Evolutionary conservation across 306 rosid species (phyloP).

Genomic region (Dryas drummondii): DNA sequence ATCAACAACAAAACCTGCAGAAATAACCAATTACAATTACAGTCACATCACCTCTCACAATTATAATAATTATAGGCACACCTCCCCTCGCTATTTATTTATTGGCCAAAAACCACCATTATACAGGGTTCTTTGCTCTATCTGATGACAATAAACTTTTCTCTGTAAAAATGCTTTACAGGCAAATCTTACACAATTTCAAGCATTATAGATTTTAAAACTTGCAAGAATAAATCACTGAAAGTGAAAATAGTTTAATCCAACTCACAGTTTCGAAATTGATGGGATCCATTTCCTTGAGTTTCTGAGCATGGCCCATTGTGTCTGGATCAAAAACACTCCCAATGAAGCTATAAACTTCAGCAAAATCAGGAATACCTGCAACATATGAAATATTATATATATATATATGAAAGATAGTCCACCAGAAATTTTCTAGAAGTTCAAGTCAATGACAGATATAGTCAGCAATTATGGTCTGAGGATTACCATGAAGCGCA

Average conservation of each 20-base stretch:
- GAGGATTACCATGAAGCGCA: conserved; percentile 54
- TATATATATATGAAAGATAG: conserved; percentile 1
- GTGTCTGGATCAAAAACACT: conserved; percentile 87
- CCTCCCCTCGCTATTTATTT: not conserved
- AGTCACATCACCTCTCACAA: not conserved
- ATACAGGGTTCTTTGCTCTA: not conserved
- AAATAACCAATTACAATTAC: conserved; percentile 24
- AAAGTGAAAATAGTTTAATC: conserved; percentile 22
- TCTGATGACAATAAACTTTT: not conserved
- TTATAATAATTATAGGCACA: not conserved
- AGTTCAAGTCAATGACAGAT: conserved; percentile 4
- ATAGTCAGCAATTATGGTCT: not conserved
- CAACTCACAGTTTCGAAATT: conserved; percentile 88
- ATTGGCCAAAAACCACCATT: not conserved
- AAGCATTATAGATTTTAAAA: not conserved
- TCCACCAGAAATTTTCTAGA: conserved; percentile 9
- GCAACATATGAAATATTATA: conserved; percentile 23
- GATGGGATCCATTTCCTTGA: conserved; percentile 95
- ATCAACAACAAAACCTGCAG: conserved; percentile 84
- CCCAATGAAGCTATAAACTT: conserved; percentile 90
- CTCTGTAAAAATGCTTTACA: not conserved
- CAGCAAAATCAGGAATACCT: conserved; percentile 86
- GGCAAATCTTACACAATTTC: not conserved
- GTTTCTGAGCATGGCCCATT: conserved; percentile 68
- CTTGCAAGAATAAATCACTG: conserved; percentile 3